A percentile compares a stretch with the other conserved stretches of the same genome.
phyloP scores from a whole-genome alignment of 371 early-diverging fungal species.

The Nosema muscidifuracis region DNA sequence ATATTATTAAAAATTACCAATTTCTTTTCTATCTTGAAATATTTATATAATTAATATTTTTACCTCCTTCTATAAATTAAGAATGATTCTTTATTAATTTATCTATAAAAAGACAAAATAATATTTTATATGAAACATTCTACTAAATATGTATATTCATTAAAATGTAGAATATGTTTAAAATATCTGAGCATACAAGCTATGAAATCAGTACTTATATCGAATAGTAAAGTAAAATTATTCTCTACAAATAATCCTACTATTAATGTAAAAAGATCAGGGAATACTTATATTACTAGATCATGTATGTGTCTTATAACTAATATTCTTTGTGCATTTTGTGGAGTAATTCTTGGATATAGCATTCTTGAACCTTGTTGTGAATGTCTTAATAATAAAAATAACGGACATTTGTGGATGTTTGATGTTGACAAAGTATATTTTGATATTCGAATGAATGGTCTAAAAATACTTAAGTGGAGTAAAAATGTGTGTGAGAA shows the following conservation, averaged over 20 bases:
- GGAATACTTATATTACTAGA: conserved; percentile 14
- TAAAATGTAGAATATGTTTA: conserved; percentile 23
- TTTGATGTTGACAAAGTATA: conserved; percentile 66
- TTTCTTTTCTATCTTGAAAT: too few species aligned
- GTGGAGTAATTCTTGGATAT: conserved; percentile 84
- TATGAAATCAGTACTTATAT: conserved; percentile 12
- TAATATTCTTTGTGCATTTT: background rate
- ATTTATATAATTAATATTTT: too few species aligned
- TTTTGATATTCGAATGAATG: background rate
- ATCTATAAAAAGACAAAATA: too few species aligned
- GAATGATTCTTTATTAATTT: too few species aligned
- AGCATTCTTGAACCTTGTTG: conserved; percentile 84
- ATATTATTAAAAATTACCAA: too few species aligned
- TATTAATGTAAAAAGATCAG: background rate
- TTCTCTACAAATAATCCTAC: conserved; percentile 15
- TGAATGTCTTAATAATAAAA: conserved; percentile 76
- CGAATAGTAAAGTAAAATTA: conserved; percentile 14
- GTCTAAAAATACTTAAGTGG: background rate
- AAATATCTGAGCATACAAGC: conserved; percentile 7
- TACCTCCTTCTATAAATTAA: too few species aligned
- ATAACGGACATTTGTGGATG: conserved; percentile 95
- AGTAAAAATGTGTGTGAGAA: background rate
- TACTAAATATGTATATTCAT: background rate
- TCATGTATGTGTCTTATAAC: conserved; percentile 29
- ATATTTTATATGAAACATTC: too few species aligned